phyloP scores from a whole-genome alignment of 768 basidiomycete species.

The Botryobasidium botryosum region DNA sequence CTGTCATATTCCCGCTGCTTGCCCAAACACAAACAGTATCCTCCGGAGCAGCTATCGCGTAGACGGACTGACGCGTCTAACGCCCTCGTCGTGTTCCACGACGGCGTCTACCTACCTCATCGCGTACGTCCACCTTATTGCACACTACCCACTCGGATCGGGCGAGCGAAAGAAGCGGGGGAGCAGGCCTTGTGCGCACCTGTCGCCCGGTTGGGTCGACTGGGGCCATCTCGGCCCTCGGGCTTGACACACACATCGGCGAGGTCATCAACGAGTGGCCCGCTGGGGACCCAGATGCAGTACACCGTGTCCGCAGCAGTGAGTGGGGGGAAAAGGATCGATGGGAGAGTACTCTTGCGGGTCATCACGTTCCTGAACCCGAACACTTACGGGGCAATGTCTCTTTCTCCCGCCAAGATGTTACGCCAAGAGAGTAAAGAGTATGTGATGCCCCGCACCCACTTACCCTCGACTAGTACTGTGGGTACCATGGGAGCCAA shows the following conservation, averaged over 20 bases:
- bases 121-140: slow-evolving; percentile 36
- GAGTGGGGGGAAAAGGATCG: slow-evolving; percentile 39
- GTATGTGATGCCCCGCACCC: too few relatives aligned
- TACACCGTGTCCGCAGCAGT: too few relatives aligned
- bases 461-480: too few relatives aligned
- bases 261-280: too few relatives aligned
- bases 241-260: too few relatives aligned
- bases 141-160: slow-evolving; percentile 35
- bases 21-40: slow-evolving; percentile 32
- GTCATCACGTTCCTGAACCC: slow-evolving; percentile 29
- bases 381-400: slow-evolving; percentile 20
- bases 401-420: slow-evolving; percentile 63
- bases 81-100: slow-evolving; percentile 42
- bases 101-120: slow-evolving; percentile 54
- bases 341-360: slow-evolving; percentile 43
- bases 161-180: slow-evolving; percentile 30
- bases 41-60: slow-evolving; percentile 48
- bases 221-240: slow-evolving; percentile 50
- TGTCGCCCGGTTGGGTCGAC: slow-evolving; percentile 48
- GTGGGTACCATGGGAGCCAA: slow-evolving; percentile 35
- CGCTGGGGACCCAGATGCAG: too few relatives aligned
- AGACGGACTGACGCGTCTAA: slow-evolving; percentile 46
- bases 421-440: slow-evolving; percentile 41
- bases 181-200: slow-evolving; percentile 35
- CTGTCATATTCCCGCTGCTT: background rate